Evolutionary conservation across 176 grass and related monocot genomes (phyloP).

Genomic region (Melocanna baccifera): DNA sequence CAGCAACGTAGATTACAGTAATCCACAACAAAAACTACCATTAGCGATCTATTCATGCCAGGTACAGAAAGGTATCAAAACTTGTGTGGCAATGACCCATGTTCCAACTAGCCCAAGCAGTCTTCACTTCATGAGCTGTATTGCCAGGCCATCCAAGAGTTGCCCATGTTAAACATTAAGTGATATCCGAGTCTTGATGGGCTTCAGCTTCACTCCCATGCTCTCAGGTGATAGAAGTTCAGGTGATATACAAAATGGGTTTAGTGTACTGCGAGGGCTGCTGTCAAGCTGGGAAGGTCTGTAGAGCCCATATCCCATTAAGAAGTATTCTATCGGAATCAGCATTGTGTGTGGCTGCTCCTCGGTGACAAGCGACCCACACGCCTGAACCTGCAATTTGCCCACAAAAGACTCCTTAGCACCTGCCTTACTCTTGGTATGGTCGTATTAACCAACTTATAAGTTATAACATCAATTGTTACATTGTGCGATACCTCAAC

Average conservation of each 20-base stretch:
- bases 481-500: constrained; percentile 61
- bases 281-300: constrained; percentile 57
- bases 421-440: not conserved
- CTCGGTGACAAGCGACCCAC: constrained; percentile 83
- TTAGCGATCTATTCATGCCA: constrained; percentile 14
- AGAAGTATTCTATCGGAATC: constrained; percentile 89
- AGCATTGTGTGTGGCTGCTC: constrained; percentile 95
- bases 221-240: constrained; percentile 95
- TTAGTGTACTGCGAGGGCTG: constrained; percentile 74
- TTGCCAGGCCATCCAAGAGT: constrained; percentile 5
- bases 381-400: constrained; percentile 76
- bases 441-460: not conserved
- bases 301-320: constrained; percentile 82
- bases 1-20: constrained; percentile 43
- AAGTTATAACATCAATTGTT: not conserved
- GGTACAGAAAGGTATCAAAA: constrained; percentile 41
- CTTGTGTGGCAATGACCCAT: constrained; percentile 13
- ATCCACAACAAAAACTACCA: constrained; percentile 59
- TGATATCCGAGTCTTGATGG: constrained; percentile 80
- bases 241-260: constrained; percentile 67
- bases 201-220: constrained; percentile 98
- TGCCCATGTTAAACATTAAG: constrained; percentile 38
- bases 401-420: constrained; percentile 1
- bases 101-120: constrained; percentile 28
- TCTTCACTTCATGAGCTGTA: constrained; percentile 35